Evolutionary conservation across 2,329 filamentous ascomycete species (phyloP).

Genomic region (Botrytis deweyae): DNA sequence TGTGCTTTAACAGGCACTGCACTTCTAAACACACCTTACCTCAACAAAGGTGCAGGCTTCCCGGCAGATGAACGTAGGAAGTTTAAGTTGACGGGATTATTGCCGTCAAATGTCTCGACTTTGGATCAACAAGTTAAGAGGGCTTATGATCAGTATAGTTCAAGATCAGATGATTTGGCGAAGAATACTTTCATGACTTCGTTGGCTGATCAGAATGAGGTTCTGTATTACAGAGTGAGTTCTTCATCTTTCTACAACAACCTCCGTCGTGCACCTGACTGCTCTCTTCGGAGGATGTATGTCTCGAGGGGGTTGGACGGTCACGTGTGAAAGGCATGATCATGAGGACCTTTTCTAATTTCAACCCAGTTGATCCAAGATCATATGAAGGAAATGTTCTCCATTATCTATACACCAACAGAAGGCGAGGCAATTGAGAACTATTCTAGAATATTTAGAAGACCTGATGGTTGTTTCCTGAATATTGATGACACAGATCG

Average conservation of each 20-base stretch:
- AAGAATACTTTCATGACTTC: constrained; percentile 89
- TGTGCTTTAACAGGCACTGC: constrained; percentile 52
- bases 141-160: constrained; percentile 77
- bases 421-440: constrained; percentile 87
- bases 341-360: not conserved
- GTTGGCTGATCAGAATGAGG: constrained; percentile 81
- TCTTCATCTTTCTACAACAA: not conserved
- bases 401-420: constrained; percentile 87
- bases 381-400: constrained; percentile 84
- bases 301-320: not conserved
- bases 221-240: constrained; percentile 71
- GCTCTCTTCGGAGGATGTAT: not conserved
- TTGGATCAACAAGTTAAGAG: constrained; percentile 74
- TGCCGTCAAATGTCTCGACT: constrained; percentile 70
- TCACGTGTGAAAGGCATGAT: not conserved
- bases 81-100: constrained; percentile 70
- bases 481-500: constrained; percentile 68
- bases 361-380: constrained; percentile 63
- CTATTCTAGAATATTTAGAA: constrained; percentile 74
- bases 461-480: constrained; percentile 78
- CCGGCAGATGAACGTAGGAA: constrained; percentile 63
- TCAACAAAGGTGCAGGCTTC: constrained; percentile 86
- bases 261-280: not conserved
- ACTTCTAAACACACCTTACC: constrained; percentile 63
- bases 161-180: constrained; percentile 61